Base-by-base conservation (phyloP, 225 moss, liverwort and hornwort species). In the Climacium dendroides region DNA sequence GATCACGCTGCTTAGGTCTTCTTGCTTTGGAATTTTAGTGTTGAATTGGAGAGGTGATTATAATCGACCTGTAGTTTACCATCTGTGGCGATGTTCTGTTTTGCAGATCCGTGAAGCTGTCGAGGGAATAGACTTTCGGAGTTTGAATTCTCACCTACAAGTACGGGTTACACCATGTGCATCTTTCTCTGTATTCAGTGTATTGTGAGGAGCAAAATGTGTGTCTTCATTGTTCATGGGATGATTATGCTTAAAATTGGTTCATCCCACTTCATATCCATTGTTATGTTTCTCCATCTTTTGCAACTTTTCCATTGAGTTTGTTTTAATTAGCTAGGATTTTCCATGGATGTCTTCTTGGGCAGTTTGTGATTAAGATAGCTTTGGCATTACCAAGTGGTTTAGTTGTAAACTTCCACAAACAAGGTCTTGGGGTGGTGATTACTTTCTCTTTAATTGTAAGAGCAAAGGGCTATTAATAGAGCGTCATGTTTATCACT, bases 151-250 rank as follows among this genome's bases (percentile, higher is more conserved):
- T 20, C n/a, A 59, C 6, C 11, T 65, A 3, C 0, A 34, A 1
- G 20, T 65, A 35, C 1, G 4, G 3, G 3, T 35, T 35, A 65
- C 2, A 20, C 0, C 19, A 65, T 6, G 0, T 65, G 6, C 19
- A 65, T 20, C 11, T 35, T 65, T 65, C 34, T 65, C 0, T n/a
- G 6, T 35, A n/a, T n/a, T n/a, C n/a, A n/a, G n/a, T n/a, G n/a
- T n/a, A 35, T 65, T 65, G 3, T 19, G 19, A 65, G 19, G n/a
- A n/a, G 19, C 0, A 19, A 5, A 65, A 19, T 35, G 35, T 64
- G 0, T 35, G 3, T 35, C 5, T 64, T 64, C 0, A 35, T 34
- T 35, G 35, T 35, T 35, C 10, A 2, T 35, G 0, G 10, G 5
- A 64, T 35, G 35, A 19, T 9, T 10, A 0, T 19, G 4, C 19